Evolutionary conservation across 257 asterid species (phyloP).

Genomic region (Ballota nigra): DNA sequence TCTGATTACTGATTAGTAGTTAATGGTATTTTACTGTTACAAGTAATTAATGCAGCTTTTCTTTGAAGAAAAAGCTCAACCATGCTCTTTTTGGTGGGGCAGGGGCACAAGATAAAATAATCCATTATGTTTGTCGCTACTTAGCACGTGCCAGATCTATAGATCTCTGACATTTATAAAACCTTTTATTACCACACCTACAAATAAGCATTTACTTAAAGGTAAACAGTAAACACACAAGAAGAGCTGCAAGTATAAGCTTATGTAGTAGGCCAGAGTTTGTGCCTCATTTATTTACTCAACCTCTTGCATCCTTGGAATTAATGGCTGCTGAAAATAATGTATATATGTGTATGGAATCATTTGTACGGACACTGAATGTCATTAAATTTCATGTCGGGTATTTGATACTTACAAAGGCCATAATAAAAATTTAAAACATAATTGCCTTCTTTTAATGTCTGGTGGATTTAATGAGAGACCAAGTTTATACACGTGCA

Average conservation of each 20-base stretch:
- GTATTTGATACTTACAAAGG: too few species aligned
- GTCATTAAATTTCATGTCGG: background rate
- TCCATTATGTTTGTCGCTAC: conserved; percentile 29
- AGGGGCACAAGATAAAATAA: background rate
- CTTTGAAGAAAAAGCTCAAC: conserved; percentile 3
- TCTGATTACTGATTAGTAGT: background rate
- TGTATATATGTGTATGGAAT: background rate
- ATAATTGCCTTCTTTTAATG: too few species aligned
- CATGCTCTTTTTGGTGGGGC: background rate
- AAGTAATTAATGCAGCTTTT: background rate
- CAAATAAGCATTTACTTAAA: background rate
- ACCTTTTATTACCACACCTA: conserved; percentile 7
- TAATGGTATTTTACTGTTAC: conserved; percentile 6
- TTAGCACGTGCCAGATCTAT: conserved; percentile 52
- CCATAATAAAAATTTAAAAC: too few species aligned
- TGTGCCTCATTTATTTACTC: conserved; percentile 18
- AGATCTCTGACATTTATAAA: conserved; percentile 42
- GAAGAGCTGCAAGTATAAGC: conserved; percentile 24
- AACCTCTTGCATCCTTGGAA: conserved; percentile 14
- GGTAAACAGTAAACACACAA: conserved; percentile 2
- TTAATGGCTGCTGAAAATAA: conserved; percentile 15
- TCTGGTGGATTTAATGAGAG: too few species aligned
- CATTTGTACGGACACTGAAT: background rate
- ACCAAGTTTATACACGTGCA: too few species aligned
- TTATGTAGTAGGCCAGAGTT: conserved; percentile 33